Conservation (phyloP, 495 filamentous ascomycete genomes). For the Podospora comata region DNA sequence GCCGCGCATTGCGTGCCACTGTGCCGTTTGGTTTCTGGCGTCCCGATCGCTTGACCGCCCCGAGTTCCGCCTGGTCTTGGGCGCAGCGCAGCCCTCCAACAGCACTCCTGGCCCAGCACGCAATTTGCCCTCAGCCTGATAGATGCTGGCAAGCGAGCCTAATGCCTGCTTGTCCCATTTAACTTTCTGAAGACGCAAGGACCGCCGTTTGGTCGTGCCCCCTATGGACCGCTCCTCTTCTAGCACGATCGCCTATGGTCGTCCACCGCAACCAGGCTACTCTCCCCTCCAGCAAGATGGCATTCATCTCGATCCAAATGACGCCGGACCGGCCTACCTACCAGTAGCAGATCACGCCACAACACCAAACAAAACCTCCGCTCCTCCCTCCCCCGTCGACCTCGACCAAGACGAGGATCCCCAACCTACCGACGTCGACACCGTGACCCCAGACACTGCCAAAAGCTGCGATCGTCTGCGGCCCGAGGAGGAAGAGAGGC, state of each 20-base stretch:
- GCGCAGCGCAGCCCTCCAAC: conserved; percentile 16
- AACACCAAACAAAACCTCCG: conserved; percentile 18
- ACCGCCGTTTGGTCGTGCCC: conserved; percentile 20
- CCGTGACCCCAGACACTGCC: conserved; percentile 16
- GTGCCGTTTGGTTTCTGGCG: conserved; percentile 7
- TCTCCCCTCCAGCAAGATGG: conserved; percentile 24
- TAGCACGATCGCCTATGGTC: conserved; percentile 24
- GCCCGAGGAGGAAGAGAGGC: conserved; percentile 40
- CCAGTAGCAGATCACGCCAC: conserved; percentile 17
- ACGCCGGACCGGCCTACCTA: conserved; percentile 23
- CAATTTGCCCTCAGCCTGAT: conserved; percentile 32
- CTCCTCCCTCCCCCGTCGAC: conserved; percentile 8
- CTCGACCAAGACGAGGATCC: conserved; percentile 4
- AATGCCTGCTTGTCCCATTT: conserved; percentile 34
- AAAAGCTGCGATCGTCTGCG: conserved; percentile 42
- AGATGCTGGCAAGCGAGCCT: conserved; percentile 28
- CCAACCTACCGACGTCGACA: not conserved
- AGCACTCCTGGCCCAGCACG: conserved; percentile 32
- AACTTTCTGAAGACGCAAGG: conserved; percentile 30
- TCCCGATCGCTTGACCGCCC: conserved; percentile 22
- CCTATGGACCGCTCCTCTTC: conserved; percentile 28
- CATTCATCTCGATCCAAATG: conserved; percentile 28
- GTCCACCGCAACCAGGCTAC: conserved; percentile 16
- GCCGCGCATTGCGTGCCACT: conserved; percentile 6
- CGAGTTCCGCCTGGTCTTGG: conserved; percentile 18